A percentile compares a stretch with the other conserved stretches of the same genome.
These are phyloP conservation scores for Pseudogymnoascus sp. DNA, from an alignment of 2,329 filamentous ascomycete species.

Conservation along the genomic window DNA sequence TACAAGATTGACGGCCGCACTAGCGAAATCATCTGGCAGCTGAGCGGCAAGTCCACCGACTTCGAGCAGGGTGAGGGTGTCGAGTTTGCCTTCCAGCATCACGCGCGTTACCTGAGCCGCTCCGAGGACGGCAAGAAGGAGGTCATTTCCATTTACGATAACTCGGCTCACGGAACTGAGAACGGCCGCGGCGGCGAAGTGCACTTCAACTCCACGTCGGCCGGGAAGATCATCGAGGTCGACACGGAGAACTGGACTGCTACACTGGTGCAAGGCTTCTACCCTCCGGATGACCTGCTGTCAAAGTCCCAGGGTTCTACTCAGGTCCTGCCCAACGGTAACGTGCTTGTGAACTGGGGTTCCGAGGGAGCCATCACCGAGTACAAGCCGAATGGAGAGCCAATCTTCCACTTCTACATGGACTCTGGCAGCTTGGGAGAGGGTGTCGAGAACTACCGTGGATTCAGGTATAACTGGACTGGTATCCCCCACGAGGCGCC, in stretches of 20 bases:
- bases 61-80: slow-evolving; percentile 37
- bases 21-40: slow-evolving; percentile 41
- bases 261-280: slow-evolving; percentile 17
- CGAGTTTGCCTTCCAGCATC: slow-evolving; percentile 43
- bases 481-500: slow-evolving; percentile 31
- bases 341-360: slow-evolving; percentile 24
- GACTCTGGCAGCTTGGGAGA: slow-evolving; percentile 27
- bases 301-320: slow-evolving; percentile 21
- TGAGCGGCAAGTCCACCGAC: slow-evolving; percentile 38
- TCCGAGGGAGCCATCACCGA: slow-evolving; percentile 21
- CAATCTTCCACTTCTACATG: slow-evolving; percentile 34
- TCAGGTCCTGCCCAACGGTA: slow-evolving; percentile 22
- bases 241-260: slow-evolving; percentile 18
- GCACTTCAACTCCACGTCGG: slow-evolving; percentile 15
- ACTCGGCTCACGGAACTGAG: slow-evolving; percentile 16
- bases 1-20: slow-evolving; percentile 41
- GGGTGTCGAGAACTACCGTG: slow-evolving; percentile 34
- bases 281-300: slow-evolving; percentile 19
- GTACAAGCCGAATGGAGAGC: slow-evolving; percentile 26
- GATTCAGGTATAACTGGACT: slow-evolving; percentile 34
- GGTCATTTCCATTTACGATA: slow-evolving; percentile 23
- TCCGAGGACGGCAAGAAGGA: slow-evolving; percentile 15
- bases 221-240: slow-evolving; percentile 21
- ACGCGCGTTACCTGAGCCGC: slow-evolving; percentile 35
- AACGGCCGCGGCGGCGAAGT: slow-evolving; percentile 14